Base-by-base conservation (phyloP, 163 green algal genomes). In the Prototheca wickerhamii region DNA sequence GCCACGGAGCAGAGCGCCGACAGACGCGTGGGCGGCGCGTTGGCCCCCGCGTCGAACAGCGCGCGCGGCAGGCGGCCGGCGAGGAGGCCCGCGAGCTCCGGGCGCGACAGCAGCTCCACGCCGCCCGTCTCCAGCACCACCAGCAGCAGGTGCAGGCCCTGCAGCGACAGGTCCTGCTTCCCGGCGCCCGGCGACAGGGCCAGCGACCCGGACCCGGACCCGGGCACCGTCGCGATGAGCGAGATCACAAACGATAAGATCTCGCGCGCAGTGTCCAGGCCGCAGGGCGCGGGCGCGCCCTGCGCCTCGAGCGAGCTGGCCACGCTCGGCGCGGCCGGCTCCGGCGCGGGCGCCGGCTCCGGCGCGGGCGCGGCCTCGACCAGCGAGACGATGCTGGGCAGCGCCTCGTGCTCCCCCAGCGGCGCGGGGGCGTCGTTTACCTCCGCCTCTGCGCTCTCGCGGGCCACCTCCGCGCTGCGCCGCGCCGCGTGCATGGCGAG, bases 71-170 rank as follows among this genome's bases (percentile, higher is more conserved):
- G 63, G 28, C 91, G 80, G 53, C 83, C 71, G 68, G 81, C 67
- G 42, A 93, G 66, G 58, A 94, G 66, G 3, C 60, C 63, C 70
- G 96, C 67, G 50, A 96, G 68, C 28, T 69, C 67, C 25, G 87
- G 78, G 58, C 91, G 84, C 4, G 69, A 40, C 30, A 64, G 66
- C 50, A 95, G 72, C 15, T 70, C 75, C 58, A 60, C 20, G 1
- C 68, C 61, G 1, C 71, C 79, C 2, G 80, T 66, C 35, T 90
- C 74, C 33, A 96, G 67, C 7, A 86, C 83, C 0, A 64, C 46
- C 44, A 78, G 78, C 3, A 96, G 69, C 44, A 96, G 83, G 21
- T 84, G 70, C 49, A 96, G 78, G 3, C 82, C 83, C 31, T 88
- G 80, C 5, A 79, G 61, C 21, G 76, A 67, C 50, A 85, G 60